phyloP scores from a whole-genome alignment of 371 early-diverging fungal genomes.

The Rhizopus arrhizus region DNA sequence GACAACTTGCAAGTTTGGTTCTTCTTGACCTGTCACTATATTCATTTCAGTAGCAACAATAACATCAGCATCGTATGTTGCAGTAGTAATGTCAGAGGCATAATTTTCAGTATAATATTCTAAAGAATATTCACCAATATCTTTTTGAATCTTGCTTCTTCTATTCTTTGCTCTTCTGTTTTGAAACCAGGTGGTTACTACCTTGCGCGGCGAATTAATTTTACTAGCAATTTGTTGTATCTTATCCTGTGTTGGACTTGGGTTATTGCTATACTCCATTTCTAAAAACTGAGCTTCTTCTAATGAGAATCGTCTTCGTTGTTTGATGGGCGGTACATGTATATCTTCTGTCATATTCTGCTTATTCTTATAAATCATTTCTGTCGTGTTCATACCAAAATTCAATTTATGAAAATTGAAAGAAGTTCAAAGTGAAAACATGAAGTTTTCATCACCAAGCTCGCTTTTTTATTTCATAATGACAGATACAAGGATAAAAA shows the following conservation, averaged over 20 bases:
- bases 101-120: no score
- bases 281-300: conserved; percentile 32
- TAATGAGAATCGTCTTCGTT: conserved; percentile 36
- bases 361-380: background rate
- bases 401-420: background rate
- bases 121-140: background rate
- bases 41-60: no score
- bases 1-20: no score
- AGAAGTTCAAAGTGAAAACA: background rate
- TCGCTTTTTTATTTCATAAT: no score
- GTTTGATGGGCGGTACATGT: conserved; percentile 41
- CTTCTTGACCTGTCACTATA: no score
- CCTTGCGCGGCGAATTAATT: conserved; percentile 30
- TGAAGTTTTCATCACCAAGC: no score
- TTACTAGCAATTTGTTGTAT: conserved; percentile 28
- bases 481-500: no score
- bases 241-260: conserved; percentile 30
- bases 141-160: background rate
- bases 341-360: conserved; percentile 3
- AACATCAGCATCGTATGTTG: no score
- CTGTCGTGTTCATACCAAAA: background rate
- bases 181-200: conserved; percentile 50
- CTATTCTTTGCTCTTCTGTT: conserved; percentile 48
- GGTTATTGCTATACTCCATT: conserved; percentile 15
- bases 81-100: no score